Conservation (phyloP, 768 basidiomycete species). For the Hygrophoropsis aurantiaca region DNA sequence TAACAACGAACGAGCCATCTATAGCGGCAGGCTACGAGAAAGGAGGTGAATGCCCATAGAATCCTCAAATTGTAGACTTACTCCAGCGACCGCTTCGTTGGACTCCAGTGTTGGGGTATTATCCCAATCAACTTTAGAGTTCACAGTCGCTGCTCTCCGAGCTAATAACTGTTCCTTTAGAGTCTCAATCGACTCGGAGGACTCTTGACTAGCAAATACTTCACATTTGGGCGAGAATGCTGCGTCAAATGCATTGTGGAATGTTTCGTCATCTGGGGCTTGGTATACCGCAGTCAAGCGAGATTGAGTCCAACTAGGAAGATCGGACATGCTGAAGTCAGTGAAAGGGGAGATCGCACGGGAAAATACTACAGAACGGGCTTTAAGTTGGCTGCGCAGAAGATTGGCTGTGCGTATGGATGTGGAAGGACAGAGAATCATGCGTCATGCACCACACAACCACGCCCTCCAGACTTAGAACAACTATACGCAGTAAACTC, state of each 20-base stretch:
- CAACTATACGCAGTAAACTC: neutral
- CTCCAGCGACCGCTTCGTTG: constrained; percentile 13
- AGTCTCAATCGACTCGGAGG: constrained; percentile 19
- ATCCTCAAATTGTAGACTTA: neutral
- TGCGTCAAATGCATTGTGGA: constrained; percentile 22
- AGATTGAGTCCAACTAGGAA: constrained; percentile 27
- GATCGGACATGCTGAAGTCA: constrained; percentile 5
- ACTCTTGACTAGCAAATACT: constrained; percentile 32
- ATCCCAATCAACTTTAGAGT: constrained; percentile 34
- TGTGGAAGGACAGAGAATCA: constrained; percentile 3
- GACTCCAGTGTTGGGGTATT: constrained; percentile 24
- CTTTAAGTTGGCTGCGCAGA: constrained; percentile 1
- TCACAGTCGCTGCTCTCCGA: constrained; percentile 15
- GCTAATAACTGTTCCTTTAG: constrained; percentile 27
- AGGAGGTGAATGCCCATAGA: neutral
- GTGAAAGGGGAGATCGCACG: neutral
- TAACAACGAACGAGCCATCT: constrained; percentile 39
- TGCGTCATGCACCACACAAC: neutral
- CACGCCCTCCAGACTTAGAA: neutral
- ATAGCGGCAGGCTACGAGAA: constrained; percentile 34
- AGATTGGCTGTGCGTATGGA: neutral
- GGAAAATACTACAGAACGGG: neutral
- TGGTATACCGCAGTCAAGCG: constrained; percentile 29
- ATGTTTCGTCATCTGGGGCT: constrained; percentile 5
- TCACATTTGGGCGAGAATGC: constrained; percentile 34